These are phyloP conservation scores for Trypanosoma rangeli DNA, from an alignment of 208 protist genomes.

Conservation along the genomic window DNA sequence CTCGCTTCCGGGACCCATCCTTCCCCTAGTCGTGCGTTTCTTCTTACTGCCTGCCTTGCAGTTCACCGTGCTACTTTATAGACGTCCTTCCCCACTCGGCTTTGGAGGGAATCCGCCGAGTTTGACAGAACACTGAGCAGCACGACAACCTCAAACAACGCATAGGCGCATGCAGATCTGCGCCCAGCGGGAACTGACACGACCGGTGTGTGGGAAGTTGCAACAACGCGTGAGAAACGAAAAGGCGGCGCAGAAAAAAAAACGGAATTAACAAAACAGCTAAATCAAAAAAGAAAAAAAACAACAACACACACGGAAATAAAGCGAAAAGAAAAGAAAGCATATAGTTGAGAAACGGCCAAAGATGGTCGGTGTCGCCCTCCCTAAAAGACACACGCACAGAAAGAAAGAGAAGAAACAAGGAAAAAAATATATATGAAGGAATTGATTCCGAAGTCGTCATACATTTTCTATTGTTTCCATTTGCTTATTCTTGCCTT, in stretches of 20 bases:
- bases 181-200: no score
- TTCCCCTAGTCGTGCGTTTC: background rate
- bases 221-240: background rate
- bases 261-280: background rate
- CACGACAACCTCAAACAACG: background rate
- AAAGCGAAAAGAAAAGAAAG: background rate
- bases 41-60: background rate
- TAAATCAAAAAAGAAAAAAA: background rate
- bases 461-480: no score
- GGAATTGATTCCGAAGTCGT: no score
- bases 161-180: no score
- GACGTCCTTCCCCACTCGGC: background rate
- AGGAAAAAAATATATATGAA: background rate
- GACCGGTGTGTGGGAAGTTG: no score
- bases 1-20: background rate
- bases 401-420: background rate
- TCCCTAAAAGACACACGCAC: constrained; percentile 1
- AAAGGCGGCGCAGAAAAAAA: background rate
- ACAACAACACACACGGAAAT: background rate
- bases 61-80: constrained; percentile 13
- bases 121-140: background rate
- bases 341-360: background rate
- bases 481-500: background rate
- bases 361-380: constrained; percentile 1
- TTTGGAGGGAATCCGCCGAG: background rate